Percentiles rank a stretch among this genome's conserved stretches.
These are phyloP conservation scores for Grosmannia clavigera DNA, from an alignment of 2,329 filamentous ascomycete species.

Conservation along the genomic window DNA sequence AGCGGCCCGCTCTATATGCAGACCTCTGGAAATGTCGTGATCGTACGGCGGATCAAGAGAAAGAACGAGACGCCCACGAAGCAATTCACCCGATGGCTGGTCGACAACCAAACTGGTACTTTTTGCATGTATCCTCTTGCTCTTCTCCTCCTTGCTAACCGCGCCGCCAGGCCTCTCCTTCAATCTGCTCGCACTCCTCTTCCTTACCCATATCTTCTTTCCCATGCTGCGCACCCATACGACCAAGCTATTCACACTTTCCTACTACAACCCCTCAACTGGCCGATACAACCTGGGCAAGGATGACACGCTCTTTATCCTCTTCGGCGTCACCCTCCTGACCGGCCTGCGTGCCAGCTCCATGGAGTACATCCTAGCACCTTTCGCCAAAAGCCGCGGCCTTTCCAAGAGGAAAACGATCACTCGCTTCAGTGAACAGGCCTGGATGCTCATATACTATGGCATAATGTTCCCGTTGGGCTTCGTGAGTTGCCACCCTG, in stretches of 20 bases:
- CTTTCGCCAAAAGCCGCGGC: conserved; percentile 60
- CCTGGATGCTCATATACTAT: conserved; percentile 82
- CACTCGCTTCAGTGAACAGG: conserved; percentile 85
- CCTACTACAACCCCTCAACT: conserved; percentile 61
- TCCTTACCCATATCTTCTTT: conserved; percentile 70
- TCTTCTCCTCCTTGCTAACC: neutral
- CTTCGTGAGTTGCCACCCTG: conserved; percentile 39
- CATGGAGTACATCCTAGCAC: conserved; percentile 80
- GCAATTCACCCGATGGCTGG: conserved; percentile 54
- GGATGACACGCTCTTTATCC: conserved; percentile 68
- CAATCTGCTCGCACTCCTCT: conserved; percentile 73
- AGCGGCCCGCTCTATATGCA: conserved; percentile 48
- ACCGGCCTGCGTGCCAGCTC: conserved; percentile 71
- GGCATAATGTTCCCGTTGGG: conserved; percentile 70
- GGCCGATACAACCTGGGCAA: conserved; percentile 63
- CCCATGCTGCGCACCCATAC: conserved; percentile 68
- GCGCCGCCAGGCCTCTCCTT: conserved; percentile 57
- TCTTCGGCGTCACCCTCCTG: conserved; percentile 70
- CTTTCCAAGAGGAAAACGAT: conserved; percentile 64
- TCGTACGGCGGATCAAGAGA: conserved; percentile 44
- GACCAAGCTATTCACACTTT: conserved; percentile 78
- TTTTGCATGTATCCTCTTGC: neutral
- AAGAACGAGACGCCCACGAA: conserved; percentile 51
- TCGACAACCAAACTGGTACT: conserved; percentile 69
- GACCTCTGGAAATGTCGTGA: conserved; percentile 37